Percentiles rank a stretch among this genome's conserved stretches.
These are phyloP conservation scores for Extremus antarcticus DNA, from an alignment of 495 filamentous ascomycete genomes.

Conservation along the genomic window DNA sequence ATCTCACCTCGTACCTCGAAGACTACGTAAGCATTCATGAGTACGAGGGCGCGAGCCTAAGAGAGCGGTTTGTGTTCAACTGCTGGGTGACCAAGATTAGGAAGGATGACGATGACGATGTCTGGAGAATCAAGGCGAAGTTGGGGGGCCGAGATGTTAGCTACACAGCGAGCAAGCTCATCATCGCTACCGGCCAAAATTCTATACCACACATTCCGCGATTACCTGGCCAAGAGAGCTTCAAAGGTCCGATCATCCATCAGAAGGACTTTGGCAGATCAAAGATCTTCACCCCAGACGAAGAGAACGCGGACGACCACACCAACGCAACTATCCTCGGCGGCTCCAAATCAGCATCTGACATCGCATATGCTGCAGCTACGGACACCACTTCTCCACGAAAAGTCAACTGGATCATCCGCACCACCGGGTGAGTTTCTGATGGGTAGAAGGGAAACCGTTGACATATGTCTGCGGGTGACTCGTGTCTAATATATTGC, in stretches of 20 bases:
- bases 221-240: conserved; percentile 8
- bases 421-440: conserved; percentile 24
- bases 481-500: no score
- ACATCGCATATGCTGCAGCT: conserved; percentile 33
- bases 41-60: neutral
- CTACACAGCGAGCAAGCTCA: conserved; percentile 27
- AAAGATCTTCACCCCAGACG: conserved; percentile 15
- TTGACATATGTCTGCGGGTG: no score
- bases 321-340: conserved; percentile 31
- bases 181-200: conserved; percentile 34
- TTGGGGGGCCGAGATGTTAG: neutral
- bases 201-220: conserved; percentile 31
- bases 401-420: conserved; percentile 36
- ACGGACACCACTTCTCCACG: conserved; percentile 19
- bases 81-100: neutral
- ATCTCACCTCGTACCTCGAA: conserved; percentile 36
- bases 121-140: neutral
- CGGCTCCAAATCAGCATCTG: conserved; percentile 36
- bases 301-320: conserved; percentile 11
- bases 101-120: neutral
- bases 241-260: conserved; percentile 31
- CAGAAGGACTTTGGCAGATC: conserved; percentile 33
- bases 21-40: conserved; percentile 27
- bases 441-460: no score
- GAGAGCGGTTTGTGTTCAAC: neutral